Percentiles rank a stretch among this genome's conserved stretches.
Conservation (phyloP, 768 basidiomycete genomes). For the Hericium erinaceus region DNA sequence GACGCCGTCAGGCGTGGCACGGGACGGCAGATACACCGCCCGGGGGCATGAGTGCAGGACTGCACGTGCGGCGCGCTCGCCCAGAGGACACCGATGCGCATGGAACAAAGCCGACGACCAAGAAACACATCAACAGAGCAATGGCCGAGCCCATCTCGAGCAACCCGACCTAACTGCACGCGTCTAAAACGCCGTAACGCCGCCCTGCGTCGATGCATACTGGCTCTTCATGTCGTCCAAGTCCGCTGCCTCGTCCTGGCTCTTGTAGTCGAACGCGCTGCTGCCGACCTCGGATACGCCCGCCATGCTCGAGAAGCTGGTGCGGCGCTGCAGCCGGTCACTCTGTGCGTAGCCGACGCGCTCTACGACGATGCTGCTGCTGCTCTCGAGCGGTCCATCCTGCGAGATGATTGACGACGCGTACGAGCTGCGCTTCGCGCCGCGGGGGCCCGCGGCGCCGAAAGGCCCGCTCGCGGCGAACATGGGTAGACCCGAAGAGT, state of each 20-base stretch:
- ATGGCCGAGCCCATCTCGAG: background rate
- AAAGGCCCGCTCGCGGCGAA: constrained; percentile 65
- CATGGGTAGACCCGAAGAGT: constrained; percentile 85
- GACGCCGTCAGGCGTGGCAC: too few relatives aligned
- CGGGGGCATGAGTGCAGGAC: too few relatives aligned
- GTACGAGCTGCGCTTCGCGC: constrained; percentile 70
- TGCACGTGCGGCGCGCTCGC: background rate
- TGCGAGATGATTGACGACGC: constrained; percentile 92
- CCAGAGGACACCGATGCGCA: background rate
- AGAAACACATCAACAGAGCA: background rate
- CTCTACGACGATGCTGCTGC: constrained; percentile 32
- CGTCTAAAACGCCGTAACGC: constrained; percentile 73
- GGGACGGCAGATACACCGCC: too few relatives aligned
- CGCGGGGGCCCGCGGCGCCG: constrained; percentile 48
- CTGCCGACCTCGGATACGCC: constrained; percentile 67
- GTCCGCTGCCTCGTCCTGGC: constrained; percentile 75
- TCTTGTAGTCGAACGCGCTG: constrained; percentile 78
- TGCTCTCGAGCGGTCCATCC: constrained; percentile 55
- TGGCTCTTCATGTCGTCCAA: constrained; percentile 85
- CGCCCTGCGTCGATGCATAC: constrained; percentile 77
- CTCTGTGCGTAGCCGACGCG: constrained; percentile 85
- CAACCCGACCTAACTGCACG: background rate
- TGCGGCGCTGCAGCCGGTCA: constrained; percentile 71
- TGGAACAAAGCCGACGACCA: background rate
- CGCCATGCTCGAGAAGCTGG: constrained; percentile 69